These are phyloP conservation scores for Lentinula sp. DNA, from an alignment of 768 basidiomycete species.

Conservation along the genomic window DNA sequence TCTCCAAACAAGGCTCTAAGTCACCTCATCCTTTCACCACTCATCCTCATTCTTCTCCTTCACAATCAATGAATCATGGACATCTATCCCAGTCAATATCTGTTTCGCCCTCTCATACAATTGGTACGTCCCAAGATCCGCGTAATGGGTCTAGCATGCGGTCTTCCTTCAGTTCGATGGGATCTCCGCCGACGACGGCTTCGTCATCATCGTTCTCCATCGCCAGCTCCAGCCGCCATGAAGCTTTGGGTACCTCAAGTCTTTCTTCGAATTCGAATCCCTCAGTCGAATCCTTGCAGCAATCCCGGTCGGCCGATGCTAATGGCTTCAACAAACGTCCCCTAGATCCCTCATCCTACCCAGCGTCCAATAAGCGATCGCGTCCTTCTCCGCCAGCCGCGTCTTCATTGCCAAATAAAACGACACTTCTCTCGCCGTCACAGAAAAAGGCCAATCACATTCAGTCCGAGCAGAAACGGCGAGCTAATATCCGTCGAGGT, in stretches of 20 bases:
- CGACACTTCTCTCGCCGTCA: conserved; percentile 62
- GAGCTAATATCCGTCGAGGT: conserved; percentile 84
- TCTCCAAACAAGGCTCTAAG: conserved; percentile 9
- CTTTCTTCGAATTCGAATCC: conserved; percentile 11
- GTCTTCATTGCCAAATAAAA: conserved; percentile 23
- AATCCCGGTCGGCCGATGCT: conserved; percentile 7
- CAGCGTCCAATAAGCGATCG: conserved; percentile 26
- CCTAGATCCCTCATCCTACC: neutral
- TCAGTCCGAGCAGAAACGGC: conserved; percentile 88
- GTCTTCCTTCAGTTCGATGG: conserved; percentile 13
- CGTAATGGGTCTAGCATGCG: conserved; percentile 10
- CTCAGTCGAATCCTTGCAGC: conserved; percentile 14
- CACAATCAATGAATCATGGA: conserved; percentile 7
- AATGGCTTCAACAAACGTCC: neutral
- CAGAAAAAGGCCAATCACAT: conserved; percentile 96
- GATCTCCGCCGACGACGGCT: conserved; percentile 14
- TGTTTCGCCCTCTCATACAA: conserved; percentile 8
- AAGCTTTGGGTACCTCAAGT: conserved; percentile 17
- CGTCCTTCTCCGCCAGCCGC: conserved; percentile 13
- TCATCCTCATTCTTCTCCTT: neutral
- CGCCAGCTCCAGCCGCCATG: neutral
- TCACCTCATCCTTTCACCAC: conserved; percentile 6
- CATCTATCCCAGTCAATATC: conserved; percentile 9
- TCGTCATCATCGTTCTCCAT: conserved; percentile 12
- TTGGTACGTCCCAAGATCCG: conserved; percentile 11